Percentiles rank a stretch among this genome's conserved stretches.
These are phyloP conservation scores for Populus alba DNA, from an alignment of 345 rosid genomes.

Conservation along the genomic window DNA sequence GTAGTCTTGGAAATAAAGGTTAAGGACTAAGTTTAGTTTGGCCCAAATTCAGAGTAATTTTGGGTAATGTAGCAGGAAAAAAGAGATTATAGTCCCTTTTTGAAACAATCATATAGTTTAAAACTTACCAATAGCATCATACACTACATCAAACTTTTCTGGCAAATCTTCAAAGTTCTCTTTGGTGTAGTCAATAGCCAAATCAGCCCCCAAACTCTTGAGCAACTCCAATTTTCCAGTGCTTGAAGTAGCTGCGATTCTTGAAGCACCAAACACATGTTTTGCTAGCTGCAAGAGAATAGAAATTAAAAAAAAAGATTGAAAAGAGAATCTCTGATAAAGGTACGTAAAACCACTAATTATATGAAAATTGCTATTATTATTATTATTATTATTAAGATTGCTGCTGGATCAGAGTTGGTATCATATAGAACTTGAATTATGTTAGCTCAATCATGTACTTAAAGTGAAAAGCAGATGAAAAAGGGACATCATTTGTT, in stretches of 20 bases:
- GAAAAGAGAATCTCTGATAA: not conserved
- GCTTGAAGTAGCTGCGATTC: conserved; percentile 82
- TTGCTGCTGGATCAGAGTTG: no score
- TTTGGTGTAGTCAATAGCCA: conserved; percentile 86
- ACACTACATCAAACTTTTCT: conserved; percentile 76
- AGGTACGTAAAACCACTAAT: no score
- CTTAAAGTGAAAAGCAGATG: no score
- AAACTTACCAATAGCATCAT: conserved; percentile 79
- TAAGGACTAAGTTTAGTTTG: no score
- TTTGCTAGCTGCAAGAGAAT: conserved; percentile 61
- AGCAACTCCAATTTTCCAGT: conserved; percentile 65
- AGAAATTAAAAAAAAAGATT: conserved; percentile 8
- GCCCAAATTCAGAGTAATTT: no score
- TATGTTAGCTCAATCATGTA: no score
- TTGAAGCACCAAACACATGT: conserved; percentile 84
- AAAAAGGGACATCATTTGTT: no score
- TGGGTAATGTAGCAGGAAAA: no score
- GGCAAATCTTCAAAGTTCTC: conserved; percentile 75
- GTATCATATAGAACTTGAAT: no score
- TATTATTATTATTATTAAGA: no score
- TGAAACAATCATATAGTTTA: not conserved
- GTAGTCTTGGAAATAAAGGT: no score
- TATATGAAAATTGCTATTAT: no score
- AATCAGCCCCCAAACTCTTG: conserved; percentile 82
- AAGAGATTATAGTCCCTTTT: not conserved